Evolutionary conservation across 768 basidiomycete species (phyloP).

Genomic region (Boletus vermiculosoides): DNA sequence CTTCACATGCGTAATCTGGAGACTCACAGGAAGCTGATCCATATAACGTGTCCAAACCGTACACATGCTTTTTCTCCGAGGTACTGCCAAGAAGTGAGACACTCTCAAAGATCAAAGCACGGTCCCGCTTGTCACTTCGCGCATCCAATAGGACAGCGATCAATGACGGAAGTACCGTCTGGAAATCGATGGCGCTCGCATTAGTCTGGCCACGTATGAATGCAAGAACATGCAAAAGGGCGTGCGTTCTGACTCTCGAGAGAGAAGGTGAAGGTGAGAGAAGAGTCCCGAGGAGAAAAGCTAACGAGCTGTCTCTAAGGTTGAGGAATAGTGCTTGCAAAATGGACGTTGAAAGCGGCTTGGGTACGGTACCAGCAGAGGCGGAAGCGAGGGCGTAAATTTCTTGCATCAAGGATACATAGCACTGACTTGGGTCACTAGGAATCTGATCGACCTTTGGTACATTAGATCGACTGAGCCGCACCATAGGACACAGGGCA

Average conservation of each 20-base stretch:
- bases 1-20: not conserved
- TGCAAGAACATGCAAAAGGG: conserved; percentile 73
- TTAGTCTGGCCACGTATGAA: conserved; percentile 74
- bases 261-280: conserved; percentile 43
- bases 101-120: conserved; percentile 49
- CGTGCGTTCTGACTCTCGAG: conserved; percentile 45
- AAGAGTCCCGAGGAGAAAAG: conserved; percentile 74
- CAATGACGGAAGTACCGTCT: conserved; percentile 70
- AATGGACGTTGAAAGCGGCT: conserved; percentile 49
- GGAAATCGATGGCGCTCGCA: conserved; percentile 67
- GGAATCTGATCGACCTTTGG: conserved; percentile 16
- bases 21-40: conserved; percentile 56
- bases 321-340: conserved; percentile 65
- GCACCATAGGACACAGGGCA: not conserved
- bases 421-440: conserved; percentile 35
- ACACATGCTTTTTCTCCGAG: conserved; percentile 50
- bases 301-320: conserved; percentile 66
- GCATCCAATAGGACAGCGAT: conserved; percentile 51
- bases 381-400: conserved; percentile 70
- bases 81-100: conserved; percentile 46
- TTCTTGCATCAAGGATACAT: conserved; percentile 57
- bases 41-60: conserved; percentile 73
- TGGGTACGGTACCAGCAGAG: conserved; percentile 42
- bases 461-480: conserved; percentile 1
- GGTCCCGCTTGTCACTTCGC: conserved; percentile 29